Percentiles rank a stretch among this genome's conserved stretches.
phyloP scores from a whole-genome alignment of 768 basidiomycete genomes.

The Boletus sp. region DNA sequence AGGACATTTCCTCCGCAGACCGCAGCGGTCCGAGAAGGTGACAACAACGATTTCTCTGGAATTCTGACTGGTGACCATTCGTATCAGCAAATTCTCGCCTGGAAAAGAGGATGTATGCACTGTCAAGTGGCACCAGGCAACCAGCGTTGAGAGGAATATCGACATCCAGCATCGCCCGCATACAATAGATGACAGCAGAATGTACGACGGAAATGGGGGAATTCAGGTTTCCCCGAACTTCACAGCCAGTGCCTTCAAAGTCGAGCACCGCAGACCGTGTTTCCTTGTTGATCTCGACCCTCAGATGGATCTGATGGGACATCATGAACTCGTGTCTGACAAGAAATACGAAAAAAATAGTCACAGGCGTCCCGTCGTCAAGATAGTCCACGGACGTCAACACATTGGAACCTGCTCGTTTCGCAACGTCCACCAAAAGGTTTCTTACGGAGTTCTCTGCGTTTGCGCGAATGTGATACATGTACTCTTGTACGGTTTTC shows the following conservation, averaged over 20 bases:
- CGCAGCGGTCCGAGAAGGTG: conserved; percentile 82
- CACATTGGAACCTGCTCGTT: conserved; percentile 60
- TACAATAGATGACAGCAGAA: conserved; percentile 86
- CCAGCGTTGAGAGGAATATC: conserved; percentile 95
- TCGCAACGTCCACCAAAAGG: conserved; percentile 72
- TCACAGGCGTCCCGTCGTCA: conserved; percentile 83
- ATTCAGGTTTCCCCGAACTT: conserved; percentile 84
- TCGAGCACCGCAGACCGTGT: conserved; percentile 81
- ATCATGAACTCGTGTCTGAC: conserved; percentile 1
- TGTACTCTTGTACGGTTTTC: conserved; percentile 87
- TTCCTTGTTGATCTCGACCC: conserved; percentile 71
- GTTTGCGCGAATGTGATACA: conserved; percentile 86
- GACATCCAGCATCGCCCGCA: conserved; percentile 80
- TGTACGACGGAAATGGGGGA: conserved; percentile 84
- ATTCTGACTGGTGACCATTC: conserved; percentile 56
- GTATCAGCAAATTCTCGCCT: neutral
- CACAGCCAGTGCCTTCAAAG: conserved; percentile 80
- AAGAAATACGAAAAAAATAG: conserved; percentile 16
- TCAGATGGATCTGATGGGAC: conserved; percentile 59
- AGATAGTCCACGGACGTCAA: conserved; percentile 79
- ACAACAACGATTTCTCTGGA: conserved; percentile 73
- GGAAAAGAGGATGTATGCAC: conserved; percentile 38
- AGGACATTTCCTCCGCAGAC: conserved; percentile 93
- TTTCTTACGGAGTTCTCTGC: conserved; percentile 86
- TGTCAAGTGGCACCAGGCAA: conserved; percentile 82